Conservation (phyloP, 768 basidiomycete species). For the Clathrus columnatus region DNA sequence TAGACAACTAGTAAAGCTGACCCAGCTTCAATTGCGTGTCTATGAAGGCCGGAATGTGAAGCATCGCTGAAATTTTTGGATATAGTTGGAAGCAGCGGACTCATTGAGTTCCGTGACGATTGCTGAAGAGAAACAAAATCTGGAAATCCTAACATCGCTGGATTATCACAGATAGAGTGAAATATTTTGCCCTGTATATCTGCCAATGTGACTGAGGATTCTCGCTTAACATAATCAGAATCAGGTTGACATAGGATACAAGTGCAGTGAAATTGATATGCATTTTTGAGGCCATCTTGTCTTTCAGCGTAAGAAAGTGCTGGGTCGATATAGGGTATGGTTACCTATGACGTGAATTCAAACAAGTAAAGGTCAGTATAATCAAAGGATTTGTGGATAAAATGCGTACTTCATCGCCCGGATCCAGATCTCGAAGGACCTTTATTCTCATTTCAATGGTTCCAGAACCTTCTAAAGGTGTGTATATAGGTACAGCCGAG, state of each 20-base stretch:
- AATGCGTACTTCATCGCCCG: slow-evolving; percentile 54
- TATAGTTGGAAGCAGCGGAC: slow-evolving; percentile 45
- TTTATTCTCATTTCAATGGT: slow-evolving; percentile 54
- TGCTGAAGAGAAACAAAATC: slow-evolving; percentile 27
- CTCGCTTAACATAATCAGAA: slow-evolving; percentile 19
- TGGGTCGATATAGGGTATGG: slow-evolving; percentile 70
- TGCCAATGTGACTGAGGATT: background rate
- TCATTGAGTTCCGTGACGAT: slow-evolving; percentile 35
- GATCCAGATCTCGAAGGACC: slow-evolving; percentile 45
- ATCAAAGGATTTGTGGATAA: background rate
- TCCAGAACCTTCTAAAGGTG: slow-evolving; percentile 25
- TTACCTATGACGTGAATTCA: slow-evolving; percentile 38
- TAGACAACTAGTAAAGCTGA: slow-evolving; percentile 57
- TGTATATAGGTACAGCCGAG: slow-evolving; percentile 59
- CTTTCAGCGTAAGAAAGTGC: slow-evolving; percentile 53
- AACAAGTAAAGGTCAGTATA: background rate
- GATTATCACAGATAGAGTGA: slow-evolving; percentile 19
- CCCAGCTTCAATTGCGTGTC: slow-evolving; percentile 44
- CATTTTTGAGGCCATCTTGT: slow-evolving; percentile 45
- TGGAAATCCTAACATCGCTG: slow-evolving; percentile 19
- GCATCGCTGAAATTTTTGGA: slow-evolving; percentile 57
- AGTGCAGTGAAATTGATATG: slow-evolving; percentile 56
- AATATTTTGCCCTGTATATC: slow-evolving; percentile 32
- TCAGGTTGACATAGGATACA: slow-evolving; percentile 46
- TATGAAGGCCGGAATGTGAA: slow-evolving; percentile 59